Evolutionary conservation across 176 grass and related monocot genomes (phyloP), one percentile per base, ranked within the genome.

Genomic region (Hordeum marinum): DNA sequence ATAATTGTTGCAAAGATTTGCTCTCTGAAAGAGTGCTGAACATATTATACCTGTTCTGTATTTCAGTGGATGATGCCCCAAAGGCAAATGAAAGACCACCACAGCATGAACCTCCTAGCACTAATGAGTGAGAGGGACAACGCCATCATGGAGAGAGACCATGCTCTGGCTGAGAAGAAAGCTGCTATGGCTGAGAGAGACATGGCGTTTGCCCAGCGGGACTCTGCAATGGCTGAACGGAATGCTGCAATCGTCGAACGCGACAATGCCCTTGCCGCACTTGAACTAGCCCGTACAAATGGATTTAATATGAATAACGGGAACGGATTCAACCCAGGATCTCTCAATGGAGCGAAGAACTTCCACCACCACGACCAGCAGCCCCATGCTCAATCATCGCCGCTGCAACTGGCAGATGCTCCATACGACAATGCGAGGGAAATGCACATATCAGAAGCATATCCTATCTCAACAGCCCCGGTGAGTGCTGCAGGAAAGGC

Each of bases 31-130:
- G 35, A 79, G 24, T 79, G 63, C 63, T 52, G 29, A 57, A 7
- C 40, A 55, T 80, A 80, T 55, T 15, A 10, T 75, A 25, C 62
- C 3, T 55, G 2, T 20, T 81, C 59, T 83, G 11, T 84, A 52
- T 86, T 86, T 64, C 84, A 97, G 94, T 97, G 94, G 94, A 94
- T 97, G 94, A 90, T 97, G 80, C 94, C 94, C 76, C 94, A 91
- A 84, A 77, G 84, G 10, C 94, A 93, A 76, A 58, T 97, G 37
- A 97, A 91, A 24, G 91, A 94, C 60, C 91, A 90, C 72, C 91
- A 91, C 25, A 91, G 89, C 54, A 86, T 92, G 83, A 92, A 72
- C 54, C 50, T 97, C 14, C 86, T 94, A 29, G 85, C 94, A 8
- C 45, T 92, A 7, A 86, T 97, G 90, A 90, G 83, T 57, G 95